Base-by-base conservation (phyloP, 2,329 filamentous ascomycete genomes). In the Ophiostoma fasciatum region DNA sequence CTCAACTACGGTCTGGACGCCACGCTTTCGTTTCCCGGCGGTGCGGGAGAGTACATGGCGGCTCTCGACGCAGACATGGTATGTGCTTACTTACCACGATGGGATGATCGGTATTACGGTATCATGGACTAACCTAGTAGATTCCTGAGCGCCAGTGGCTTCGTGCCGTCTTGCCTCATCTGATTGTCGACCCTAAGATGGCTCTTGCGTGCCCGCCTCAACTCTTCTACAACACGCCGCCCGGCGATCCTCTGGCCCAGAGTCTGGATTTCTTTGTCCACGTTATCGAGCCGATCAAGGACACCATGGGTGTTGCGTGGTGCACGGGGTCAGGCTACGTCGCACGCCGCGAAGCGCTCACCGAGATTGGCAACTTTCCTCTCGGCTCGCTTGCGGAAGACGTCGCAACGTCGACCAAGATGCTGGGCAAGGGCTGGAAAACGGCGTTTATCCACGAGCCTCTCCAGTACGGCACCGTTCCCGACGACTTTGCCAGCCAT, bases 271-370 rank as follows among this genome's bases (percentile, higher is more conserved):
- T 67, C 42, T 74, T 75, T 49, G 66, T 71, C 9, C 66, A 72
- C 49, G 52, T 64, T 21, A 62, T 63, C 27, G 61, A 64, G 48
- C 61, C 61, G 22, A 63, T 64, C 51, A 64, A 64, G 55, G 61
- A 64, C 39, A 48, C 61, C n/a, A 52, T 64, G 30, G 60, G 65
- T 33, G 66, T 71, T 5, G 71, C 71, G n/a, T 73, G 71, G 64
- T 75, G 71, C 45, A 72, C 68, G n/a, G 73, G 74, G 5, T 76
- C 72, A 5, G 74, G 74, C 7, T 78, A 74, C 44, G 55, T 71
- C 5, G 62, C 66, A 20, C 68, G 72, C 4, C 68, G 72, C n/a
- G 53, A 62, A 36, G 73, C 74, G 6, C 56, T 78, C 4, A 66
- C 72, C 14, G 60, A 67, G 15, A 74, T 78, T 41, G 73, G 71